phyloP scores from a whole-genome alignment of 179 eudicot genomes.

The Beta macrorhiza region DNA sequence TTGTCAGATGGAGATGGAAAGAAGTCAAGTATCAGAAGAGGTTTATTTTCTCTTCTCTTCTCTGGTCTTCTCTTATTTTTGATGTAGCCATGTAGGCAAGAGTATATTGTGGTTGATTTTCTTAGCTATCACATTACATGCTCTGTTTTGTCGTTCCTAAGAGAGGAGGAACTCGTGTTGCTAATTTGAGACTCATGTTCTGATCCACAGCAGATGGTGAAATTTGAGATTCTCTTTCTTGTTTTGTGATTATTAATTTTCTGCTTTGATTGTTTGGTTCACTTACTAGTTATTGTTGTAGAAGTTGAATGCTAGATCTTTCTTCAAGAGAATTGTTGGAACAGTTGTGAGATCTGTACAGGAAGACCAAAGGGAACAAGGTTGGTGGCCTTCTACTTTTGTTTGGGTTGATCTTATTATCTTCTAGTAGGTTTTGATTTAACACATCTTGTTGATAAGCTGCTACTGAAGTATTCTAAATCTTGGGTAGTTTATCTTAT shows the following conservation, averaged over 20 bases:
- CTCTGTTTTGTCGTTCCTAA: not conserved
- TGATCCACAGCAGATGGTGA: not conserved
- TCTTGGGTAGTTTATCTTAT: not conserved
- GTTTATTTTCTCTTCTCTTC: conserved; percentile 31
- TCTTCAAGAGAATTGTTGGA: conserved; percentile 84
- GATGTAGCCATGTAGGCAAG: not conserved
- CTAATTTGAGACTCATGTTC: not conserved
- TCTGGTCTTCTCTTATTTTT: not conserved
- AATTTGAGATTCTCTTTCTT: not conserved
- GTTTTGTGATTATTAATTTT: not conserved
- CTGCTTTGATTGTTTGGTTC: conserved; percentile 15
- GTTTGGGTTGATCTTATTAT: conserved; percentile 8
- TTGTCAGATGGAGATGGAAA: conserved; percentile 79
- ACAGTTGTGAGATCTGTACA: conserved; percentile 97
- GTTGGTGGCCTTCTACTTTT: conserved; percentile 37
- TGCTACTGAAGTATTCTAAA: not conserved
- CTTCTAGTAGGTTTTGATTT: not conserved
- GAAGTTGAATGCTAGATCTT: conserved; percentile 81
- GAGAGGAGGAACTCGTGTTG: not conserved
- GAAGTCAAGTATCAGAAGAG: conserved; percentile 92
- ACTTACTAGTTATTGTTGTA: conserved; percentile 32
- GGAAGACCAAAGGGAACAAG: conserved; percentile 97
- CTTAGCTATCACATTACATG: not conserved
- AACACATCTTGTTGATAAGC: not conserved
- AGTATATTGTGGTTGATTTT: not conserved